Evolutionary conservation across 805 yeast species (phyloP).

Genomic region (Starmerella apicola): DNA sequence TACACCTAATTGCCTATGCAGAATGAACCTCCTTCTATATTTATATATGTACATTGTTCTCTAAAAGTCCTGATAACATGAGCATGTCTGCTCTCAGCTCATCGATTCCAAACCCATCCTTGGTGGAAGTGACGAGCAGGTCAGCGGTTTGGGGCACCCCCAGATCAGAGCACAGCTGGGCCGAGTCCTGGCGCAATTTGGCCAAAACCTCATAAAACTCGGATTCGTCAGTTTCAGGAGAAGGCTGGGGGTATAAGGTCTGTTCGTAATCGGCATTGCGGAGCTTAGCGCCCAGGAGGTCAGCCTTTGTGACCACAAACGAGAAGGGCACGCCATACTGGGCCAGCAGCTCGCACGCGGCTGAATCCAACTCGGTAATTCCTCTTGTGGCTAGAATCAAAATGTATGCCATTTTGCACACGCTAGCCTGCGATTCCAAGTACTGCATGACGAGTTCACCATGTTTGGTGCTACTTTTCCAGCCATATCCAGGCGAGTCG

Average conservation of each 20-base stretch:
- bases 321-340: slow-evolving; percentile 56
- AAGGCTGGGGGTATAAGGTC: no score
- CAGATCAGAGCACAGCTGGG: slow-evolving; percentile 2
- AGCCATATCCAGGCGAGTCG: slow-evolving; percentile 90
- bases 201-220: not conserved
- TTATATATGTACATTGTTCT: not conserved
- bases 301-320: slow-evolving; percentile 66
- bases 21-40: no score
- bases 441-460: slow-evolving; percentile 60
- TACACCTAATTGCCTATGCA: no score
- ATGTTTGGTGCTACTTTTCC: slow-evolving; percentile 48
- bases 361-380: slow-evolving; percentile 42
- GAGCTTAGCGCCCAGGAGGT: slow-evolving; percentile 24
- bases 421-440: slow-evolving; percentile 37
- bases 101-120: slow-evolving; percentile 19
- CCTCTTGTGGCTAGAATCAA: slow-evolving; percentile 50
- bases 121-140: slow-evolving; percentile 25
- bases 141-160: slow-evolving; percentile 22
- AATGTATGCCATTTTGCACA: slow-evolving; percentile 46
- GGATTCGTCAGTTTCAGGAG: no score
- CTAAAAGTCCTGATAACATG: slow-evolving; percentile 17
- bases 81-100: slow-evolving; percentile 24
- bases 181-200: slow-evolving; percentile 2
- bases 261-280: not conserved
- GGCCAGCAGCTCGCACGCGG: slow-evolving; percentile 39